Percentiles rank a stretch among this genome's conserved stretches.
phyloP scores from a whole-genome alignment of 768 basidiomycete genomes.

The Suillus luteus region DNA sequence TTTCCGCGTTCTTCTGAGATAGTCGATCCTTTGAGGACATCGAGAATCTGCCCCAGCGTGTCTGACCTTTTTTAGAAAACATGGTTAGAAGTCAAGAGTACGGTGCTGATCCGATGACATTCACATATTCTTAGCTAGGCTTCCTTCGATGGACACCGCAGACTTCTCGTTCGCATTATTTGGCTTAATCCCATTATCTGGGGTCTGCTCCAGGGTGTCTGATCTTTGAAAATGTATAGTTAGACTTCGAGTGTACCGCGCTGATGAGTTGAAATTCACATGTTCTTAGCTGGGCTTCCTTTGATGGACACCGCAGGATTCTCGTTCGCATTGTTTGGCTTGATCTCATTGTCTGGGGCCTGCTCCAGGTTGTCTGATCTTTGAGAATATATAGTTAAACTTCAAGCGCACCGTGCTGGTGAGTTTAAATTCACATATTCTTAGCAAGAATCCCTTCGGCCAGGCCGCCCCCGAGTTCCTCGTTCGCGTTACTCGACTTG shows the following conservation, averaged over 20 bases:
- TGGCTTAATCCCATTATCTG: not conserved
- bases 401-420: not conserved
- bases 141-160: not conserved
- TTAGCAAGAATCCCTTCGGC: not conserved
- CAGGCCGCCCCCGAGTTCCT: not conserved
- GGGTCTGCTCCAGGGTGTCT: not conserved
- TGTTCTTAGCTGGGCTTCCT: not conserved
- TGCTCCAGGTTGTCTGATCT: not conserved
- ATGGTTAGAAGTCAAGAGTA: not conserved
- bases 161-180: not conserved
- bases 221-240: not conserved
- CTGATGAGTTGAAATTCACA: not conserved
- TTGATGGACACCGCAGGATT: not conserved
- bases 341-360: not conserved
- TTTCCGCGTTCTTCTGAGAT: not conserved
- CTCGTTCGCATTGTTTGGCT: not conserved
- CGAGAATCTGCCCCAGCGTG: not conserved
- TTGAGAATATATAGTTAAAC: not conserved
- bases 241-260: not conserved
- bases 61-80: not conserved
- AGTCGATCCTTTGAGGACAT: not conserved
- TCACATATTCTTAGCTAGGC: not conserved
- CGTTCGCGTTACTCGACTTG: not conserved
- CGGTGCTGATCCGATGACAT: not conserved
- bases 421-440: not conserved